Percentiles rank a stretch among this genome's conserved stretches.
phyloP scores from a whole-genome alignment of 1,284 basidiomycete species.

The Rhizoctonia solani region DNA sequence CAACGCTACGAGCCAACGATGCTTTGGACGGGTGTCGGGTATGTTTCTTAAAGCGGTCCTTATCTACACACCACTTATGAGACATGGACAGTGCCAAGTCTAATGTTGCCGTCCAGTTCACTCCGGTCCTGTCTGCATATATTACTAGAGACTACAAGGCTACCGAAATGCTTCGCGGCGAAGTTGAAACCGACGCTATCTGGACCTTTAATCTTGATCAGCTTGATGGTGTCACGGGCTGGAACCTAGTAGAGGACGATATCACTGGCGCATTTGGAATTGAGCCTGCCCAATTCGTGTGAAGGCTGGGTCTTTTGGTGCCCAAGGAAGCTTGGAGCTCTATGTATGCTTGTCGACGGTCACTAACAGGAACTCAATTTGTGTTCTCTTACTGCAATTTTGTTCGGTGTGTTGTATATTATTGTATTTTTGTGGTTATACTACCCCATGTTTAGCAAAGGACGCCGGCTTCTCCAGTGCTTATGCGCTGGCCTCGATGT shows the following conservation, averaged over 20 bases:
- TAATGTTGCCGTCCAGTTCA: background rate
- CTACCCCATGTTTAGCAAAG: too few species aligned
- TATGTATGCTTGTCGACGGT: too few species aligned
- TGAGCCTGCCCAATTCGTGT: too few species aligned
- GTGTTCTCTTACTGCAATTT: too few species aligned
- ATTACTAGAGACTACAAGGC: background rate
- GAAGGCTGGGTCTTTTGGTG: too few species aligned
- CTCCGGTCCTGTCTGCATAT: background rate
- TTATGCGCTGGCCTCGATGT: too few species aligned
- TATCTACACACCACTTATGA: background rate
- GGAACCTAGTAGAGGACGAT: constrained; percentile 13
- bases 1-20: constrained; percentile 5
- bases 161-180: constrained; percentile 18
- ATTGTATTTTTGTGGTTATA: too few species aligned
- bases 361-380: too few species aligned
- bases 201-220: constrained; percentile 8
- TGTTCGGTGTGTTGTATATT: too few species aligned
- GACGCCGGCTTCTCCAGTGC: too few species aligned
- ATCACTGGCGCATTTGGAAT: constrained; percentile 14
- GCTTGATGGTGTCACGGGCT: constrained; percentile 20
- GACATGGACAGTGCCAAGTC: background rate
- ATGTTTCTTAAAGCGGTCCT: background rate
- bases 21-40: constrained; percentile 8
- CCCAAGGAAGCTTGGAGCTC: too few species aligned
- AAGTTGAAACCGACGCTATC: too few species aligned